phyloP scores from a whole-genome alignment of 2,329 filamentous ascomycete genomes.

The Aspergillus tamarii region DNA sequence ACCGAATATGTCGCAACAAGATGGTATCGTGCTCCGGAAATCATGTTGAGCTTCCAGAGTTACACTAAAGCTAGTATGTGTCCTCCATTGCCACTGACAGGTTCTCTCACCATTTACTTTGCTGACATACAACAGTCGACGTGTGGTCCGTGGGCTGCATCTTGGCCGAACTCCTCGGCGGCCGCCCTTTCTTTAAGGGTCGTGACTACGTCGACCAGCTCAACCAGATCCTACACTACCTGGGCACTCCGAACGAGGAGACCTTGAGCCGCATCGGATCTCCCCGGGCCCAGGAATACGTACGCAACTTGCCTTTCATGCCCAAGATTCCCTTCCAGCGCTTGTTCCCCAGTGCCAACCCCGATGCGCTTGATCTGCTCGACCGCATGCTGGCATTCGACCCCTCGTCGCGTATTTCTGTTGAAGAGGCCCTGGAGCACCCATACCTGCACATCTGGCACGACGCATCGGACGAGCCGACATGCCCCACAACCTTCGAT shows the following conservation, averaged over 20 bases:
- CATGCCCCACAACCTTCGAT: constrained; percentile 92
- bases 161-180: constrained; percentile 90
- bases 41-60: constrained; percentile 99
- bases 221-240: constrained; percentile 97
- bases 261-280: constrained; percentile 93
- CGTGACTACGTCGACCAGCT: constrained; percentile 99
- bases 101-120: constrained; percentile 7
- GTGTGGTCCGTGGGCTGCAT: constrained; percentile 99
- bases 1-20: constrained; percentile 98
- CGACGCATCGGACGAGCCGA: constrained; percentile 92
- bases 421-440: constrained; percentile 94
- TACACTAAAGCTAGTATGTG: constrained; percentile 99
- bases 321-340: constrained; percentile 85
- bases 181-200: constrained; percentile 98
- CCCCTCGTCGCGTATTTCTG: constrained; percentile 86
- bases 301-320: constrained; percentile 94
- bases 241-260: constrained; percentile 94
- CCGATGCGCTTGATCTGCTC: constrained; percentile 90
- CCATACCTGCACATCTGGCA: constrained; percentile 98
- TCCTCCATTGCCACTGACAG: constrained; percentile 7
- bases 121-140: constrained; percentile 68
- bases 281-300: constrained; percentile 94
- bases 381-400: constrained; percentile 98
- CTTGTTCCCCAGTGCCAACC: constrained; percentile 93
- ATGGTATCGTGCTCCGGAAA: constrained; percentile 98